Evolutionary conservation across 2,329 filamentous ascomycete genomes (phyloP).

Genomic region (Helotiales sp.): DNA sequence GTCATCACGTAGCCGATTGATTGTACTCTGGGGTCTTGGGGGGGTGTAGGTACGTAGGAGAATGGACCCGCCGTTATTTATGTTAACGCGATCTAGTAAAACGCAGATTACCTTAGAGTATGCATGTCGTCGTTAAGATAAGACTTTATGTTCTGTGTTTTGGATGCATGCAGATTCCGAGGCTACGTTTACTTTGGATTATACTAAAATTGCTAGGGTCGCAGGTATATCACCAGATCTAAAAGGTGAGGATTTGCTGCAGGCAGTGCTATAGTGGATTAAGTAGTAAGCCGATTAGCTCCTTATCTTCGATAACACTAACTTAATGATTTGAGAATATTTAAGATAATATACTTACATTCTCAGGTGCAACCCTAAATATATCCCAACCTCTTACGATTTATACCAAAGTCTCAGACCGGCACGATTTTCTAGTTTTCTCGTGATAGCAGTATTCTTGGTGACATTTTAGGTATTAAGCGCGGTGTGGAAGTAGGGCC

Average conservation of each 20-base stretch:
- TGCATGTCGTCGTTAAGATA: slow-evolving; percentile 39
- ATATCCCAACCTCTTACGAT: slow-evolving; percentile 29
- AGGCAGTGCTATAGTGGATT: slow-evolving; percentile 31
- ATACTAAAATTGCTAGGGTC: slow-evolving; percentile 40
- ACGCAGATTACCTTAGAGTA: slow-evolving; percentile 46
- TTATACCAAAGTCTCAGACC: slow-evolving; percentile 36
- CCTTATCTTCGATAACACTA: slow-evolving; percentile 45
- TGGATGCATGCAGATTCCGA: slow-evolving; percentile 47
- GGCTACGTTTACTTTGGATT: slow-evolving; percentile 43
- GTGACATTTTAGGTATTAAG: slow-evolving; percentile 35
- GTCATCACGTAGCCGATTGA: slow-evolving; percentile 11
- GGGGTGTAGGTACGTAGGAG: slow-evolving; percentile 25
- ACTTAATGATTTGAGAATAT: slow-evolving; percentile 42
- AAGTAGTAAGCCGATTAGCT: slow-evolving; percentile 39
- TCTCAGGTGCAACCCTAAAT: neutral
- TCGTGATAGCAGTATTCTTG: slow-evolving; percentile 39
- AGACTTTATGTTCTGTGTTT: slow-evolving; percentile 43
- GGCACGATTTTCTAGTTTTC: slow-evolving; percentile 46
- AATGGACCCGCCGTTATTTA: slow-evolving; percentile 1
- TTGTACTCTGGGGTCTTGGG: slow-evolving; percentile 29
- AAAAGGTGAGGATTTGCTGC: slow-evolving; percentile 34
- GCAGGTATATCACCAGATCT: slow-evolving; percentile 35
- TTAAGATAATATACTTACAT: slow-evolving; percentile 17
- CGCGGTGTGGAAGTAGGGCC: slow-evolving; percentile 34
- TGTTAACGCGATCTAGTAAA: slow-evolving; percentile 40